Base-by-base conservation (phyloP, 805 yeast genomes). In the Clavispora phyllophila region DNA sequence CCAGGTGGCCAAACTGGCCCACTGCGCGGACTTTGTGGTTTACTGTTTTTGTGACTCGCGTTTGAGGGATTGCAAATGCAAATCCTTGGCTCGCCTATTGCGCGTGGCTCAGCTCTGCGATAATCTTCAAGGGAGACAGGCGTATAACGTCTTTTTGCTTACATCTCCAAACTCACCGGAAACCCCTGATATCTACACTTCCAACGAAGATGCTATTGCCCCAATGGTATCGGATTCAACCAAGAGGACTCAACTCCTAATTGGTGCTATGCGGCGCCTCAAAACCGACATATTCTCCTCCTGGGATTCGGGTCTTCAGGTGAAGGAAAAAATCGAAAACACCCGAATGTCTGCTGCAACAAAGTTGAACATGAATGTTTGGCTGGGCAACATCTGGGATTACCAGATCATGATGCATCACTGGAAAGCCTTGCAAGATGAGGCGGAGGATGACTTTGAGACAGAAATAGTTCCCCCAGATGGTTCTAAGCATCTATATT, bases 331-430 rank as follows among this genome's bases (percentile, higher is more conserved):
- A 46, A 68, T 85, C n/a, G 96, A 90, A 60, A 83, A 88, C 40
- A 71, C 88, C 1, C 79, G 78, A 56, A 84, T 90, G 90, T 83
- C 96, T 1, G 72, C 87, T 9, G 95, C 95, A 0, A 76, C 93
- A 0, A 74, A 70, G 10, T 65, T 87, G 1, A 43, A 48, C 29
- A 54, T 61, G 7, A 70, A 76, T 38, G 76, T 89, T 5, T 90
- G 91, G 90, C 72, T 84, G 40, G 98, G 98, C 2, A 91, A 90
- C 56, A 67, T 81, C 1, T 79, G 86, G 50, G 96, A 90, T 59
- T 79, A 71, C 56, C 82, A 80, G 46, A 62, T 62, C 13, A 62
- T 63, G 62, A 45, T 49, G 52, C 47, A 45, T 22, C 45, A 41
- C 27, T 36, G 48, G 31, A 47, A 39, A 25, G 37, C 42, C 9